A percentile compares a stretch with the other conserved stretches of the same genome.
These are phyloP conservation scores for Digitaria exilis DNA, from an alignment of 202 grass and related monocot species.

Conservation along the genomic window DNA sequence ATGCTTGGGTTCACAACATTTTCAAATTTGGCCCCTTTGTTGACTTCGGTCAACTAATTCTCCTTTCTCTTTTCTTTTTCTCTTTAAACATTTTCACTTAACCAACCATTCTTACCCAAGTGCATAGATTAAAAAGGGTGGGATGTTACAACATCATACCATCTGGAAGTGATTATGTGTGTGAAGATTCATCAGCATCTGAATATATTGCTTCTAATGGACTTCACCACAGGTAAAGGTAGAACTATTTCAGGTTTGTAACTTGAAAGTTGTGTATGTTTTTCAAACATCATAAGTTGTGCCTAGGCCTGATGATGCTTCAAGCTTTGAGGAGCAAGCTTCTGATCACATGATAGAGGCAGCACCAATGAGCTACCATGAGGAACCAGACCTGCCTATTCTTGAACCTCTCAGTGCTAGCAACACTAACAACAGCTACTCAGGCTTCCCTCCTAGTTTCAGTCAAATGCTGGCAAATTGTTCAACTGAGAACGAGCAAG, in stretches of 20 bases:
- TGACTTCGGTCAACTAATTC: too few species aligned
- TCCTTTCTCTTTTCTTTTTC: too few species aligned
- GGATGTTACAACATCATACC: too few species aligned
- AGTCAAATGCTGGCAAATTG: slow-evolving; percentile 58
- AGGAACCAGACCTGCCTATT: slow-evolving; percentile 34
- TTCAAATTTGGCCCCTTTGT: too few species aligned
- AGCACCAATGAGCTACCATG: slow-evolving; percentile 37
- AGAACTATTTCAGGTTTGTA: slow-evolving; percentile 23
- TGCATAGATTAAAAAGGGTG: too few species aligned
- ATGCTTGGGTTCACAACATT: too few species aligned
- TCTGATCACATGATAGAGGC: slow-evolving; percentile 32
- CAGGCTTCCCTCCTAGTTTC: slow-evolving; percentile 58
- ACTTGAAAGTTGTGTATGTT: slow-evolving; percentile 15
- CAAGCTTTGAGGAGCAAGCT: slow-evolving; percentile 51
- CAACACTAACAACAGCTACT: slow-evolving; percentile 45
- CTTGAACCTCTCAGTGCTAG: slow-evolving; percentile 36
- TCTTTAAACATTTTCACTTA: too few species aligned
- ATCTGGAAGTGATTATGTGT: slow-evolving; percentile 44
- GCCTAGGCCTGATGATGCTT: slow-evolving; percentile 32
- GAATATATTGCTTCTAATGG: slow-evolving; percentile 60
- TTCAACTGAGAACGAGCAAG: slow-evolving; percentile 41
- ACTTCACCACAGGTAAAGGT: slow-evolving; percentile 52
- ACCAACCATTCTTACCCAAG: too few species aligned
- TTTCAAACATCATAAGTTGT: slow-evolving; percentile 32
- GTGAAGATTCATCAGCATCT: slow-evolving; percentile 59